These are phyloP conservation scores for Aspergillus niger DNA, from an alignment of 2,329 filamentous ascomycete species.

Conservation along the genomic window DNA sequence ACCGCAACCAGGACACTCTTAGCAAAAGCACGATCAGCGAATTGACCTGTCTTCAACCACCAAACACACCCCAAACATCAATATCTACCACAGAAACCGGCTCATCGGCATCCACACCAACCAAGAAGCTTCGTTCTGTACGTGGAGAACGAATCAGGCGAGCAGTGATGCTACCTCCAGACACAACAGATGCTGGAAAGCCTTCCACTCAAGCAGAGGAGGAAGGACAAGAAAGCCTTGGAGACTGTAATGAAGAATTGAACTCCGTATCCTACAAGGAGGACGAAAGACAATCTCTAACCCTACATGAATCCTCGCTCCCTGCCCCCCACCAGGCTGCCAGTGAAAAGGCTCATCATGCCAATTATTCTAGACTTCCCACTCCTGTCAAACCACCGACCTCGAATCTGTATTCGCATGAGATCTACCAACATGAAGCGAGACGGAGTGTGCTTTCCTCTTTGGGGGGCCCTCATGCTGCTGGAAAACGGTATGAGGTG, in stretches of 20 bases:
- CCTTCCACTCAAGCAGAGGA: not conserved
- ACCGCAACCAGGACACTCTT: not conserved
- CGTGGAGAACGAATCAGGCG: not conserved
- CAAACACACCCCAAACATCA: not conserved
- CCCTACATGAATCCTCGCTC: not conserved
- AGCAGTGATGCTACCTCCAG: not conserved
- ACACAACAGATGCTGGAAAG: not conserved
- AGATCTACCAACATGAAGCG: conserved; percentile 18
- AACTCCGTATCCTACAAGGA: not conserved
- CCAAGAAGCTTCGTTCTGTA: not conserved
- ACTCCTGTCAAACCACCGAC: conserved; percentile 14
- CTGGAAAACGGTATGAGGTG: not conserved
- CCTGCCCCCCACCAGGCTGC: conserved; percentile 8
- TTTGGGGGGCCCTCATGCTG: conserved; percentile 8
- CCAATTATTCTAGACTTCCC: conserved; percentile 16
- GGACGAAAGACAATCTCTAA: not conserved
- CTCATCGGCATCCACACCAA: not conserved
- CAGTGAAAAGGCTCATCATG: not conserved
- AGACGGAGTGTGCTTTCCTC: conserved; percentile 18
- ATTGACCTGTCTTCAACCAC: not conserved
- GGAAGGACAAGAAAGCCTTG: not conserved
- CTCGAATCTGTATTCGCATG: conserved; percentile 16
- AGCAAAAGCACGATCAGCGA: not conserved
- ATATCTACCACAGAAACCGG: not conserved
- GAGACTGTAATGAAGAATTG: not conserved